phyloP scores from a whole-genome alignment of 2,329 filamentous ascomycete species.

The Zasmidium citrigriseum region DNA sequence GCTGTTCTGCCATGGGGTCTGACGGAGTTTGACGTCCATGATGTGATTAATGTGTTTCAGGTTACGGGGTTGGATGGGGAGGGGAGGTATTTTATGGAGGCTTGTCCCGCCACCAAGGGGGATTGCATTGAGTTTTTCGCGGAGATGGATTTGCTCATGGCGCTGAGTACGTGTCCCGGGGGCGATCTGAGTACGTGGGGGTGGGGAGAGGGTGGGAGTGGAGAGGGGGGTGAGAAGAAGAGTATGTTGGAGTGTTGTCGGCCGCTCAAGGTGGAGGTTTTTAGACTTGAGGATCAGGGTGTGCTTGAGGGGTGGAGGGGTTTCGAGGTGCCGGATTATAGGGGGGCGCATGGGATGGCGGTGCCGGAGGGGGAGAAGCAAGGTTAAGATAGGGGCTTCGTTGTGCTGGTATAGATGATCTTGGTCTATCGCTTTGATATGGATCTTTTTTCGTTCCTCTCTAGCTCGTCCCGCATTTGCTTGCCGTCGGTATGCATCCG shows the following conservation, averaged over 20 bases:
- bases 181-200: conserved; percentile 82
- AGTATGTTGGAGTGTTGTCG: conserved; percentile 72
- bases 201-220: conserved; percentile 62
- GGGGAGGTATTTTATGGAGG: conserved; percentile 75
- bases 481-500: background rate
- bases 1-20: conserved; percentile 70
- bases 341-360: conserved; percentile 65
- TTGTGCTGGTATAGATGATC: background rate
- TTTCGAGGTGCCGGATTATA: conserved; percentile 62
- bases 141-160: conserved; percentile 72
- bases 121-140: conserved; percentile 77
- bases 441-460: no score
- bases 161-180: conserved; percentile 71
- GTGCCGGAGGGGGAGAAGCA: conserved; percentile 47
- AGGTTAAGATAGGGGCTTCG: no score
- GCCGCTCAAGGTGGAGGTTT: conserved; percentile 74
- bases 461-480: background rate
- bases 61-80: conserved; percentile 74
- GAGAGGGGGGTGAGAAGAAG: conserved; percentile 56
- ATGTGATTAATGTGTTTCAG: conserved; percentile 85
- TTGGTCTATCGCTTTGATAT: no score
- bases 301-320: conserved; percentile 65
- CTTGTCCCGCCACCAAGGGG: conserved; percentile 56
- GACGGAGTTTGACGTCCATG: conserved; percentile 74
- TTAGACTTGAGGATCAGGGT: conserved; percentile 50